Conservation (phyloP, 2,329 filamentous ascomycete genomes). For the Xylariaceae sp. region DNA sequence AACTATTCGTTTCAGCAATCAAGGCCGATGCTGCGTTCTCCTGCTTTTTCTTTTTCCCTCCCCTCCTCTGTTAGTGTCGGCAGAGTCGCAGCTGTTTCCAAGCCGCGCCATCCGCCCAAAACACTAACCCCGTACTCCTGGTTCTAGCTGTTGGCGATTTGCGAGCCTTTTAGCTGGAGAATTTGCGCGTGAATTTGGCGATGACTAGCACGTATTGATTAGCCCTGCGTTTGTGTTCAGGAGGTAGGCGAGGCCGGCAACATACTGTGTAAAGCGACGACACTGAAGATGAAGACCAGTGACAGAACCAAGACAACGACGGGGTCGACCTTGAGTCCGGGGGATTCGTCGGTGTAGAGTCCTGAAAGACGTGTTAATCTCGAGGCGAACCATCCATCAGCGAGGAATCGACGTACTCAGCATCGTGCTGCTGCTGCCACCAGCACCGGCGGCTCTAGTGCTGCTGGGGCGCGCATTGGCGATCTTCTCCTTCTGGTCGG, state of each 20-base stretch:
- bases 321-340: constrained; percentile 94
- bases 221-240: constrained; percentile 16
- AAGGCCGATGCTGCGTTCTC: constrained; percentile 6
- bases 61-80: background rate
- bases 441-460: constrained; percentile 88
- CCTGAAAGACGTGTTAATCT: constrained; percentile 43
- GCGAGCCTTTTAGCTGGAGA: constrained; percentile 53
- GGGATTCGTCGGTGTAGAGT: constrained; percentile 97
- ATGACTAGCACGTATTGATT: constrained; percentile 58
- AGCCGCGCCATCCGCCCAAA: constrained; percentile 24
- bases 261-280: constrained; percentile 95
- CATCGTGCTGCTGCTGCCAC: constrained; percentile 97
- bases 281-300: constrained; percentile 97
- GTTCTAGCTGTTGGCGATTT: background rate
- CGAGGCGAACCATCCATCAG: background rate
- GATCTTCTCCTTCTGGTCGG: constrained; percentile 94
- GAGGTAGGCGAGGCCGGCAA: constrained; percentile 20
- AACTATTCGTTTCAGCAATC: constrained; percentile 7
- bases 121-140: constrained; percentile 9
- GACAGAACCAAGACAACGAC: constrained; percentile 95
- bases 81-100: constrained; percentile 25
- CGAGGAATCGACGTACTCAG: constrained; percentile 62
- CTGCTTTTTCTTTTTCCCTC: background rate
- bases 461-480: constrained; percentile 89
- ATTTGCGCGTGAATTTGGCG: constrained; percentile 88